Evolutionary conservation across 192 early-diverging fungal genomes (phyloP), one percentile per base, ranked within the genome.

Genomic region (Backusella tuberculispora): DNA sequence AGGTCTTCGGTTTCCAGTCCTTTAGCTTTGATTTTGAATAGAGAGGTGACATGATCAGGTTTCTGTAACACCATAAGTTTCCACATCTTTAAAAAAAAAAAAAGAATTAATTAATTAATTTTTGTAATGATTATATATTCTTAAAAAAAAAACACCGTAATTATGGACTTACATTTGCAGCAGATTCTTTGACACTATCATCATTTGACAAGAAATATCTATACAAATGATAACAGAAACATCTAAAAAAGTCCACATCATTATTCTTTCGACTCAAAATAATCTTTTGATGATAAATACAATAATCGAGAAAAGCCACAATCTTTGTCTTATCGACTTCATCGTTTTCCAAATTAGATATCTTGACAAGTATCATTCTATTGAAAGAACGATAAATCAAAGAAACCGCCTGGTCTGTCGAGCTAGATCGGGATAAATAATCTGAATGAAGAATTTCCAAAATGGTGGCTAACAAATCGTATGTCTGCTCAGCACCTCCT

Each of bases 241-340:
- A 85, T 69, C 83, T 84, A 69, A 90, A 79, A 63, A 90, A 93
- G 44, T 93, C 91, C n/a, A 79, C 78, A 75, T 92, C 91, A 0
- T 69, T 84, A 37, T 90, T 87, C 26, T 76, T 76, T 12, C 63
- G 43, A 74, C 81, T 84, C 0, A 92, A 60, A 17, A 92, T 78
- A 46, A 92, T 81, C 78, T 87, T 90, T 79, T 92, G 90, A 78
- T 90, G 80, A 43, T 89, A 83, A 19, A 92, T 86, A 24, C 86
- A 83, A 66, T 89, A 86, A 56, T 85, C 77, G 13, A 92, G 70
- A 6, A 90, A 76, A 4, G 80, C 80, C 14, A 69, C 77, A 1
- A 83, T 78, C 41, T 79, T 74, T 12, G 82, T 69, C 6, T 76
- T 69, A 0, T 81, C 74, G 1, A 80, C 80, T n/a, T 80, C 82